phyloP scores from a whole-genome alignment of 768 basidiomycete species.

The Boletus rubroflammeus region DNA sequence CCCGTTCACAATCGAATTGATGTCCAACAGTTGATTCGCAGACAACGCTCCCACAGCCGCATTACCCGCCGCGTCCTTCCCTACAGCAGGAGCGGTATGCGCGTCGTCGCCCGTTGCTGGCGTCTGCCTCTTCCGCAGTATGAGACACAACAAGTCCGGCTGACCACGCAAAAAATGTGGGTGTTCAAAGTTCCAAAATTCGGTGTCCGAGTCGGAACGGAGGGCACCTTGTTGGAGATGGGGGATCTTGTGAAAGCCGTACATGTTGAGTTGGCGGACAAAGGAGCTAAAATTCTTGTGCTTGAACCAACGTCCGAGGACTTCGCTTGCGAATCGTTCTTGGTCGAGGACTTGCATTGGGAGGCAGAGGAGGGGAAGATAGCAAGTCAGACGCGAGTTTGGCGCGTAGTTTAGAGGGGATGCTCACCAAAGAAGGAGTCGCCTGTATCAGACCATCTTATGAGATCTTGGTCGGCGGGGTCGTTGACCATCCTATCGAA shows the following conservation, averaged over 20 bases:
- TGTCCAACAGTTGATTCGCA: conserved; percentile 61
- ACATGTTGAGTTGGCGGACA: conserved; percentile 95
- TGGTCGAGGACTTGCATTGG: conserved; percentile 78
- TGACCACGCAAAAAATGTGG: conserved; percentile 86
- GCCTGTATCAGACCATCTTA: conserved; percentile 87
- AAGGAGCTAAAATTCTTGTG: conserved; percentile 96
- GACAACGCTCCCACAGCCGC: conserved; percentile 30
- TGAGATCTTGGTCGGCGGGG: conserved; percentile 73
- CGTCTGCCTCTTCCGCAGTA: conserved; percentile 77
- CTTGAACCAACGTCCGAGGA: conserved; percentile 95
- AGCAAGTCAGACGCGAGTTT: background rate
- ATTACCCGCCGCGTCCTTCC: conserved; percentile 15
- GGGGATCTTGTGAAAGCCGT: conserved; percentile 94
- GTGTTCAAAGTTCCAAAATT: conserved; percentile 91
- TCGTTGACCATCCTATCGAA: conserved; percentile 85
- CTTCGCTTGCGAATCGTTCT: conserved; percentile 84
- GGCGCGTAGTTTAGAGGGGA: background rate
- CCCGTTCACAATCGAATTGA: conserved; percentile 74
- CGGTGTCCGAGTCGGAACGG: conserved; percentile 73
- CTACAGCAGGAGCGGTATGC: conserved; percentile 15
- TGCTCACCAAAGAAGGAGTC: conserved; percentile 85
- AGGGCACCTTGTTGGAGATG: conserved; percentile 94
- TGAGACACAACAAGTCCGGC: conserved; percentile 81
- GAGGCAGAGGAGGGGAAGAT: background rate
- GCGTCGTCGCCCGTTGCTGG: conserved; percentile 31